phyloP scores from a whole-genome alignment of 2,329 filamentous ascomycete species.

The Diplodia intermedia region DNA sequence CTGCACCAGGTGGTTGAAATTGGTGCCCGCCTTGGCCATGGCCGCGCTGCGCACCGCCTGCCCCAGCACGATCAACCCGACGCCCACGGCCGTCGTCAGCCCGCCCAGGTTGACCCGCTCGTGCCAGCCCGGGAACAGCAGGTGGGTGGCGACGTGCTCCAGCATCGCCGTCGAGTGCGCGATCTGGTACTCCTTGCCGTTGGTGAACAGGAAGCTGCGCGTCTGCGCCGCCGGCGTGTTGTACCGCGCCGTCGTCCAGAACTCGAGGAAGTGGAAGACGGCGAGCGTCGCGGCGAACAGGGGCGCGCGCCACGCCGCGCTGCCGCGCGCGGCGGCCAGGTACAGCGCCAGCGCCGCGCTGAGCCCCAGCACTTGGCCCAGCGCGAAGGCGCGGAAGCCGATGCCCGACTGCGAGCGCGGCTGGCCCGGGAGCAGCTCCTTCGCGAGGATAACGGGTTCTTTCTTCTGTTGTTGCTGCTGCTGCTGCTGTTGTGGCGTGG shows the following conservation, averaged over 20 bases:
- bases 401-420: conserved; percentile 57
- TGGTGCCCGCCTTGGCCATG: conserved; percentile 87
- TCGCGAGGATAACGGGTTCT: conserved; percentile 13
- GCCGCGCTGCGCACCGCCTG: conserved; percentile 80
- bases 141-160: conserved; percentile 71
- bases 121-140: conserved; percentile 61
- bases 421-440: conserved; percentile 51
- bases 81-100: conserved; percentile 56
- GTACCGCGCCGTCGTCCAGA: conserved; percentile 83
- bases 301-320: conserved; percentile 63
- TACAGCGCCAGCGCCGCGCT: conserved; percentile 43
- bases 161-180: conserved; percentile 77
- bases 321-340: conserved; percentile 42
- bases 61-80: conserved; percentile 70
- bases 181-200: conserved; percentile 83
- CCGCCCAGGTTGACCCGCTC: conserved; percentile 53
- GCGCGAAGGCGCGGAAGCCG: conserved; percentile 53
- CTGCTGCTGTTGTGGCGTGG: conserved; percentile 29
- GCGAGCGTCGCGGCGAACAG: conserved; percentile 73
- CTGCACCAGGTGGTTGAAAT: conserved; percentile 88
- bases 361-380: conserved; percentile 49
- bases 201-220: conserved; percentile 82
- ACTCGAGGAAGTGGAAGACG: conserved; percentile 95
- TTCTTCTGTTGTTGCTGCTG: neutral
- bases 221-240: conserved; percentile 78